Base-by-base conservation (phyloP, 2,329 filamentous ascomycete species). In the Hypomyces rosellus region DNA sequence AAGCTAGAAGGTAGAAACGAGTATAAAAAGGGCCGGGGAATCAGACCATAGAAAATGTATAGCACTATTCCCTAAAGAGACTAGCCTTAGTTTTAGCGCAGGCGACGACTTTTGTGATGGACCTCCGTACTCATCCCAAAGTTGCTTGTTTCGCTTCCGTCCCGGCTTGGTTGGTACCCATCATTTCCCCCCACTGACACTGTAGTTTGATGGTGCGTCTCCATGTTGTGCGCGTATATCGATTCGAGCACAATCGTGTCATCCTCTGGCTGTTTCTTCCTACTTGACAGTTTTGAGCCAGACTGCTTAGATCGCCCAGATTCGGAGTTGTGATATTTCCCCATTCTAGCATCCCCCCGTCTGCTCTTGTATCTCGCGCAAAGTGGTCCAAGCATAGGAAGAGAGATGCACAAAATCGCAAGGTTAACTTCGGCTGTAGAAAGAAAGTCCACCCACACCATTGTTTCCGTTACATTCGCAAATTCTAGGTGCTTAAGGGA, bases 371-470 rank as follows among this genome's bases (percentile, higher is more conserved):
- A 46, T 30, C 39, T 52, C 4, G 47, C 3, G 18, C 44, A 18
- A n/a, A 49, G 37, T n/a, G 55, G 55, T 8, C 57, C 49, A 5
- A 59, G 52, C 58, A 59, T 60, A 8, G 57, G 59, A 2, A 61
- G 46, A 3, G 53, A 55, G 42, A 58, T 55, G 46, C 59, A 60
- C 14, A 61, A 45, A 20, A 61, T 61, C 13, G 52, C 58, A 9
- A 61, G 50, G 37, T 59, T 52, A 8, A 50, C 55, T 42, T 59
- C 57, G 20, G 55, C 45, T 3, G 53, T 47, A 22, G 54, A 59
- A 47, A 61, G 57, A 51, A 63, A 61, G 16, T 52, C 55, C 43
- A 55, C 56, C 48, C 57, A 54, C 9, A 58, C 48, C 54, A 64
- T 55, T 44, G 61, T 59, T 4, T 53, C 57, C 3, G 61, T 62